Evolutionary conservation across 805 yeast genomes (phyloP).

Genomic region (Yarrowia sp.): DNA sequence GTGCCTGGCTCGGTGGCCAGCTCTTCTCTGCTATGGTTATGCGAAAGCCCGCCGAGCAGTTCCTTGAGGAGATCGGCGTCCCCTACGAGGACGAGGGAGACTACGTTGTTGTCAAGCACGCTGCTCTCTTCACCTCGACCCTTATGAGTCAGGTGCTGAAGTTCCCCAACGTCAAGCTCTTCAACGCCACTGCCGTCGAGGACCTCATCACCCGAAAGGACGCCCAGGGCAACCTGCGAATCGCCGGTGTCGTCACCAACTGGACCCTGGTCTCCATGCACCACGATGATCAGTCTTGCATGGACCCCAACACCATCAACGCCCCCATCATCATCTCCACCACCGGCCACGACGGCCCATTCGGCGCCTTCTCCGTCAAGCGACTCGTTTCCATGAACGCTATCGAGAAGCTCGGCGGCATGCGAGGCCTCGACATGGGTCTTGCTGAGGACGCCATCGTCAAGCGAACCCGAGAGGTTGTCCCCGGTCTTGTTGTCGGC

Average conservation of each 20-base stretch:
- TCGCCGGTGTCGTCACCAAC: conserved; percentile 80
- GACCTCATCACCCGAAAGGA: conserved; percentile 72
- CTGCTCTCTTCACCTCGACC: conserved; percentile 73
- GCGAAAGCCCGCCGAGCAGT: conserved; percentile 74
- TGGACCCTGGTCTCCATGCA: conserved; percentile 77
- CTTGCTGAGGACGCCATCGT: conserved; percentile 74
- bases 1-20: conserved; percentile 77
- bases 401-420: conserved; percentile 54
- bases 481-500: conserved; percentile 61
- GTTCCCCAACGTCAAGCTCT: conserved; percentile 71
- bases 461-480: conserved; percentile 62
- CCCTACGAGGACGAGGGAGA: conserved; percentile 78
- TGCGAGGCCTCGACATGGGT: conserved; percentile 80
- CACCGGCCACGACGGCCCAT: conserved; percentile 81
- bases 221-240: conserved; percentile 53
- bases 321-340: conserved; percentile 62
- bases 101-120: conserved; percentile 76
- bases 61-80: conserved; percentile 60
- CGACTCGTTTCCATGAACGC: conserved; percentile 55
- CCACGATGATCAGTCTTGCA: conserved; percentile 74
- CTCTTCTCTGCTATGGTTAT: conserved; percentile 74
- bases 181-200: conserved; percentile 79
- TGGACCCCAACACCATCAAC: conserved; percentile 81
- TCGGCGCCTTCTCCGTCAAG: conserved; percentile 77
- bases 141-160: conserved; percentile 64